These are phyloP conservation scores for Epicoccum sorghinum DNA, from an alignment of 2,329 filamentous ascomycete species.

Conservation along the genomic window DNA sequence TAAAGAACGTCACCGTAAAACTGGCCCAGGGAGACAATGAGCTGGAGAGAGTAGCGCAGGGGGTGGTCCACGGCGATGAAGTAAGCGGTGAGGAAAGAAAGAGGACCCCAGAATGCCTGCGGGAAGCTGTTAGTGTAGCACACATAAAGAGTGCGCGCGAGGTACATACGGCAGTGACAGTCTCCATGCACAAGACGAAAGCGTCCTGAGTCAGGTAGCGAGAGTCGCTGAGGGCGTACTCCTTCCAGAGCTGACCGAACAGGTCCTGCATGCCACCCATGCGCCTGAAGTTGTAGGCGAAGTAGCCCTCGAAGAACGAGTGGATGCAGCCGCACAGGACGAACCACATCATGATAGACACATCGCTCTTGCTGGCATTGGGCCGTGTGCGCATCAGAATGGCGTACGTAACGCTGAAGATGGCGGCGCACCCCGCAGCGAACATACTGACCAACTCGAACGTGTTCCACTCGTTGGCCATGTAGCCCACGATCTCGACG, in stretches of 20 bases:
- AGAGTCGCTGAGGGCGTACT: constrained; percentile 86
- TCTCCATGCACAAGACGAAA: constrained; percentile 88
- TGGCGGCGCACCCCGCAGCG: constrained; percentile 58
- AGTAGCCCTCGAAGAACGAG: constrained; percentile 85
- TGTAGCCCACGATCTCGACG: constrained; percentile 66
- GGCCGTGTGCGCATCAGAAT: constrained; percentile 61
- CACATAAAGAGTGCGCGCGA: background rate
- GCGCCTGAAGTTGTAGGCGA: constrained; percentile 69
- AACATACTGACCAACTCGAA: constrained; percentile 66
- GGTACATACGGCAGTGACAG: constrained; percentile 72
- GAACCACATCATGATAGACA: constrained; percentile 74
- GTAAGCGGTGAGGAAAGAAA: constrained; percentile 63
- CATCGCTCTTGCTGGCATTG: constrained; percentile 60
- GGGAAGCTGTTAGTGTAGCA: background rate
- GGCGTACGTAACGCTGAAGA: constrained; percentile 64
- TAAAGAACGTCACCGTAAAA: constrained; percentile 69
- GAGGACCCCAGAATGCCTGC: constrained; percentile 65
- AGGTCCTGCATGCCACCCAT: constrained; percentile 73
- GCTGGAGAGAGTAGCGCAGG: constrained; percentile 64
- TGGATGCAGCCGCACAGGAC: constrained; percentile 76
- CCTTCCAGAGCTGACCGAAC: constrained; percentile 89
- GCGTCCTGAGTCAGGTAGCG: constrained; percentile 78
- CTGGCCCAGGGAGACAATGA: constrained; percentile 67
- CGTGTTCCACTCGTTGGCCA: constrained; percentile 69
- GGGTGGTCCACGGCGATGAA: constrained; percentile 61